phyloP scores from a whole-genome alignment of 192 early-diverging fungal genomes.

The Gigaspora rosea region DNA sequence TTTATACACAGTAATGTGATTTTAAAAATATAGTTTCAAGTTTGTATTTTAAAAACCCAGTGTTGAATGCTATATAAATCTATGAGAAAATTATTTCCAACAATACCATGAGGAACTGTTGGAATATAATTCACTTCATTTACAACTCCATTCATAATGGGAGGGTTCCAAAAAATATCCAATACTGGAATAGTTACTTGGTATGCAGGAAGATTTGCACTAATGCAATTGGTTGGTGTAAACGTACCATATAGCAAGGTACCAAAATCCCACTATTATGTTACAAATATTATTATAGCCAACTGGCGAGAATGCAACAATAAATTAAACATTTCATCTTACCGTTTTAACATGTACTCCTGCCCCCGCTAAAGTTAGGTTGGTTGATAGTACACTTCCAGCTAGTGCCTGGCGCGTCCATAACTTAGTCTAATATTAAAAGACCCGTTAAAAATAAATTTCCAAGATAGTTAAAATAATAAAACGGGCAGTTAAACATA shows the following conservation, averaged over 20 bases:
- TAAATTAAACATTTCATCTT: conserved; percentile 4
- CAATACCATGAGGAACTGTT: neutral
- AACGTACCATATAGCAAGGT: neutral
- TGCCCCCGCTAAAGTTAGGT: conserved; percentile 2
- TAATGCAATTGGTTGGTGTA: conserved; percentile 5
- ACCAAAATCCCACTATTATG: conserved; percentile 10
- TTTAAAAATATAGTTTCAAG: too few relatives aligned
- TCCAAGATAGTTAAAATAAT: conserved; percentile 3
- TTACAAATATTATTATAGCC: conserved; percentile 1
- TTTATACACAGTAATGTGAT: too few relatives aligned
- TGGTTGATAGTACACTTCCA: conserved; percentile 3
- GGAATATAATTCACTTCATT: neutral
- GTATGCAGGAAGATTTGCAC: conserved; percentile 8
- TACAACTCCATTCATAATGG: neutral
- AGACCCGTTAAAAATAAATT: neutral
- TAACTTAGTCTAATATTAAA: conserved; percentile 27
- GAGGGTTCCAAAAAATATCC: conserved; percentile 20
- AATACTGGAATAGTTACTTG: conserved; percentile 15
- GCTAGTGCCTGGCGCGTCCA: conserved; percentile 16
- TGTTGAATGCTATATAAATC: conserved; percentile 1
- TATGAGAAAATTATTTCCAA: neutral
- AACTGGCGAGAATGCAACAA: neutral
- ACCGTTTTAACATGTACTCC: conserved; percentile 8
- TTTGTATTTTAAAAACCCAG: neutral
- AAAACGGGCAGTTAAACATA: conserved; percentile 11